Conservation (phyloP, 2,329 filamentous ascomycete species). For the Falciphora oryzae region DNA sequence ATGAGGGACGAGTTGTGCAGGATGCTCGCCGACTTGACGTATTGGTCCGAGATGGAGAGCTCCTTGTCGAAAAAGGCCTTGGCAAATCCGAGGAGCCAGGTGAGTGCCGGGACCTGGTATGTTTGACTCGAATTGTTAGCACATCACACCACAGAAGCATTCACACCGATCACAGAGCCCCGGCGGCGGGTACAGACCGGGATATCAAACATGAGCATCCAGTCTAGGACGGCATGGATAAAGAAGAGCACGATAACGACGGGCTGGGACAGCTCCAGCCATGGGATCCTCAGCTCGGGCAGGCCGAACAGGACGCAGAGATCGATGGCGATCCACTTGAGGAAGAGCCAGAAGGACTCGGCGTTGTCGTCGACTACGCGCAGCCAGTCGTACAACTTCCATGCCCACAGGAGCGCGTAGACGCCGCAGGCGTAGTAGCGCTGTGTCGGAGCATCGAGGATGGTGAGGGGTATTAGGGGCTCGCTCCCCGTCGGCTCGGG, state of each 20-base stretch:
- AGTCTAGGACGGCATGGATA: conserved; percentile 67
- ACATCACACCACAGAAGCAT: conserved; percentile 19
- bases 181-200: conserved; percentile 43
- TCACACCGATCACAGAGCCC: neutral
- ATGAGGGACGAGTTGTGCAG: conserved; percentile 91
- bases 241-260: conserved; percentile 67
- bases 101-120: conserved; percentile 55
- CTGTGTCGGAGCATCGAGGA: conserved; percentile 88
- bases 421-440: conserved; percentile 79
- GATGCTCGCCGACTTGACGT: conserved; percentile 81
- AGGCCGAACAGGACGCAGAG: conserved; percentile 81
- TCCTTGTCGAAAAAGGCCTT: conserved; percentile 79
- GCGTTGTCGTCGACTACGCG: conserved; percentile 66
- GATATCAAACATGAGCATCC: conserved; percentile 89
- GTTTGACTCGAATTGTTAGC: conserved; percentile 31
- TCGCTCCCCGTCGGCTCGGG: conserved; percentile 24
- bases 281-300: conserved; percentile 85
- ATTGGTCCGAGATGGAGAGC: conserved; percentile 85
- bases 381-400: conserved; percentile 83
- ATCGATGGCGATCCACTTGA: conserved; percentile 92
- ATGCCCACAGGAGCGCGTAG: conserved; percentile 70
- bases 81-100: conserved; percentile 65
- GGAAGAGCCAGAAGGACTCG: conserved; percentile 81
- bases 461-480: conserved; percentile 72
- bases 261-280: conserved; percentile 84